Evolutionary conservation across 768 basidiomycete species (phyloP), one percentile per base, ranked within the genome.

Genomic region (Rhodotorula babjevae): DNA sequence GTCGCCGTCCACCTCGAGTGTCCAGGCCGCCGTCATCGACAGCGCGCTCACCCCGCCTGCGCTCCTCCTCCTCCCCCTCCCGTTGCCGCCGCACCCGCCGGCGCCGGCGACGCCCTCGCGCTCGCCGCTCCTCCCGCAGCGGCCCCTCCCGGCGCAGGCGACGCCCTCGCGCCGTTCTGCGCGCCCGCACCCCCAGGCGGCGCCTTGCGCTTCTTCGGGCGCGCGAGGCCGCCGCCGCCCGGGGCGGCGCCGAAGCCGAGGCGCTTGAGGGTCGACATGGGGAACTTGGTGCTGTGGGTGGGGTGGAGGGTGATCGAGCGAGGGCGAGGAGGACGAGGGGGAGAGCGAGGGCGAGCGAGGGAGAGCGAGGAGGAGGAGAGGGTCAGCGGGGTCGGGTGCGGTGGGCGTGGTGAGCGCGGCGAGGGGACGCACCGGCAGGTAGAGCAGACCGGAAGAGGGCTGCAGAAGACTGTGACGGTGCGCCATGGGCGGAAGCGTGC

Each of bases 361-460:
- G 49, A 25, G 9, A 55, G 56, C 42, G 29, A 8, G 25, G 14
- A 46, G 44, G 44, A 46, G 44, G 44, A 42, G 53, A 12, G 50
- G 25, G n/a, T n/a, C n/a, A 49, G 47, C 15, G 23, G 21, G 15
- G 36, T 33, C 29, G n/a, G 42, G 33, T 23, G 1, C 44, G 71
- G 50, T 50, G 61, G 65, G n/a, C n/a, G n/a, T n/a, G n/a, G n/a
- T n/a, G n/a, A n/a, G n/a, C 9, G 36, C 36, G 36, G 36, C 36
- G 36, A 36, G 36, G 36, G 16, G n/a, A 83, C 91, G 78, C 79
- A 90, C 92, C 91, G 87, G 83, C 94, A 96, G 27, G 94, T 95
- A 9, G 90, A 90, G 78, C 93, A 96, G 53, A 95, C 92, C 1
- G 94, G 92, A 25, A 92, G 87, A 5, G 94, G 94, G 77, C 91